Evolutionary conservation across 2,329 filamentous ascomycete species (phyloP), one percentile per base, ranked within the genome.

Genomic region (Mycogone perniciosa): DNA sequence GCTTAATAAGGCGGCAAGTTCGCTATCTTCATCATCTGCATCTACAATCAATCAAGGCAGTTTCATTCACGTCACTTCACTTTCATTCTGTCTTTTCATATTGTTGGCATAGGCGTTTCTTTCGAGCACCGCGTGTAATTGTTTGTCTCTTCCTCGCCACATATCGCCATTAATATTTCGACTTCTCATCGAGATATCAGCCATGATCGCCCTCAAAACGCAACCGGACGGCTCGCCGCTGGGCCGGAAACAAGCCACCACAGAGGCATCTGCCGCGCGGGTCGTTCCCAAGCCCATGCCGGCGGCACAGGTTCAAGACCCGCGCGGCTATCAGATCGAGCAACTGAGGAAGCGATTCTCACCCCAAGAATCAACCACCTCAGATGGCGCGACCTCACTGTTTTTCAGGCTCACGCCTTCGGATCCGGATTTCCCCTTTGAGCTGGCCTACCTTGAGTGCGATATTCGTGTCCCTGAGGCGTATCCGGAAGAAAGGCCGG

Each of bases 371-470:
- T 67, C 69, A 8, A 68, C 61, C 10, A 60, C 71, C 3, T 62
- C 66, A 6, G 67, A 76, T 53, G 75, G 78, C 44, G 74, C 73
- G 3, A 81, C 79, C 0, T 75, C 78, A 11, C 67, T 91, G 37
- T 68, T 73, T 7, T 88, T 92, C 66, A 80, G 74, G 46, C 69
- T 93, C 54, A 70, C 69, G 9, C 88, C 88, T 5, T 89, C 88
- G 5, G 88, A 93, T 63, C 88, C 88, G 0, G 88, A 93, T 62
- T 92, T 93, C 60, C 86, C 88, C 1, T 92, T 88, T 65, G 86
- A 90, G 54, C 72, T 92, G 62, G 76, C 82, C 29, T 72, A 77
- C 37, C 72, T 93, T 31, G 76, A 86, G 38, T 91, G 86, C 63
- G 74, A 81, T 40, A 69, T 93, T 35, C 76, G 72, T 46, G 75